Conservation (phyloP, 1,139 yeast species). For the Debaryomyces sp. region DNA sequence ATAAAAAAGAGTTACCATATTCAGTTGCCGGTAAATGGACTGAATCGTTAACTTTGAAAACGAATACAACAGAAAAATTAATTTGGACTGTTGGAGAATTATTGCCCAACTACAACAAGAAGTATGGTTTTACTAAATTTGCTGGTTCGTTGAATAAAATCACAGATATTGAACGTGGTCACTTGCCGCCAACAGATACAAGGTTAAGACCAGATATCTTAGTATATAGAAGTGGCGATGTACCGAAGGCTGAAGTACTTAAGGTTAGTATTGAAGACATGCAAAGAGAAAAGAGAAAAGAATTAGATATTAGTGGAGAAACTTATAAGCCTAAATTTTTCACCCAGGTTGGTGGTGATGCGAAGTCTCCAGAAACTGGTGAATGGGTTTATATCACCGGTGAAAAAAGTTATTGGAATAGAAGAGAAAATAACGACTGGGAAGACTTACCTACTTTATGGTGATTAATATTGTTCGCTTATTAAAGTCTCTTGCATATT, state of each 20-base stretch:
- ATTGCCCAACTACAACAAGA: conserved; percentile 57
- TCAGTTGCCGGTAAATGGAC: conserved; percentile 80
- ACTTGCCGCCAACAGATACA: conserved; percentile 84
- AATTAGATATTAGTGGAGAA: conserved; percentile 47
- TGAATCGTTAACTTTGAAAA: conserved; percentile 50
- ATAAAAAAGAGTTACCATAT: conserved; percentile 38
- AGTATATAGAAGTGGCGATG: conserved; percentile 67
- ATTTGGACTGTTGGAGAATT: conserved; percentile 73
- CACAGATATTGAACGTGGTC: conserved; percentile 64
- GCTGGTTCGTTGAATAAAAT: conserved; percentile 82
- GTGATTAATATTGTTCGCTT: conserved; percentile 25
- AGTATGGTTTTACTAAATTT: conserved; percentile 85
- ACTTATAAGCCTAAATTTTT: conserved; percentile 67
- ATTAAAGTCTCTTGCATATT: not conserved
- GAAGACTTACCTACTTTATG: conserved; percentile 53
- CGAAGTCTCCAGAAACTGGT: conserved; percentile 38
- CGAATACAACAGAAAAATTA: conserved; percentile 41
- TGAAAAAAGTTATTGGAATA: conserved; percentile 75
- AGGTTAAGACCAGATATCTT: conserved; percentile 85
- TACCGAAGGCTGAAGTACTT: conserved; percentile 68
- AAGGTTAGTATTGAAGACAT: conserved; percentile 74
- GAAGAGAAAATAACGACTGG: conserved; percentile 67
- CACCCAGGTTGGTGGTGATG: conserved; percentile 40
- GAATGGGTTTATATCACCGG: conserved; percentile 69
- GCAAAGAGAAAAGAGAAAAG: conserved; percentile 78